These are phyloP conservation scores for Yarrowia yakushimensis DNA, from an alignment of 805 yeast genomes.

Conservation along the genomic window DNA sequence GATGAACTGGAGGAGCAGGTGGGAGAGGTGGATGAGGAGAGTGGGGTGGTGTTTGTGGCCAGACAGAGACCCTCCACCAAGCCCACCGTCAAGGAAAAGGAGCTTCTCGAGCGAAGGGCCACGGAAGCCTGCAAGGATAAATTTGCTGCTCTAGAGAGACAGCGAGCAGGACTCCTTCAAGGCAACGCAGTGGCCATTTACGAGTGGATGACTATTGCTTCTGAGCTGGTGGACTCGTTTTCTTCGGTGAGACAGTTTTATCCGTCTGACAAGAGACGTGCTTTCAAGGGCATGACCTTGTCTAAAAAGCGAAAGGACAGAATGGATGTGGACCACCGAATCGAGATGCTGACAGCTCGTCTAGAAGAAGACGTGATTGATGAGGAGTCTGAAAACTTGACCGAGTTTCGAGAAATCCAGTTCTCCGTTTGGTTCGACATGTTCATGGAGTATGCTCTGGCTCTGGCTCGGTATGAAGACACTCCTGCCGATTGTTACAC, in stretches of 20 bases:
- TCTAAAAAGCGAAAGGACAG: slow-evolving; percentile 47
- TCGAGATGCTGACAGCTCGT: slow-evolving; percentile 30
- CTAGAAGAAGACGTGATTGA: slow-evolving; percentile 36
- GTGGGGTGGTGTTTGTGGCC: slow-evolving; percentile 15
- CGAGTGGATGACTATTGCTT: slow-evolving; percentile 80
- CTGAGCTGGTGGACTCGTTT: slow-evolving; percentile 79
- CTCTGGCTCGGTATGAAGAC: slow-evolving; percentile 57
- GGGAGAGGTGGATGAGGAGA: slow-evolving; percentile 2
- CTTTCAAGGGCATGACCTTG: slow-evolving; percentile 62
- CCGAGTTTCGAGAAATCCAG: slow-evolving; percentile 66
- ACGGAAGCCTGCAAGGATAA: slow-evolving; percentile 55
- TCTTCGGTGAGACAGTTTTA: slow-evolving; percentile 74
- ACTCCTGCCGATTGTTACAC: slow-evolving; percentile 58
- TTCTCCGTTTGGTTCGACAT: slow-evolving; percentile 83
- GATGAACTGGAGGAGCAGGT: neutral
- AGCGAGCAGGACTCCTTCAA: slow-evolving; percentile 47
- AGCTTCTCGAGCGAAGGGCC: slow-evolving; percentile 56
- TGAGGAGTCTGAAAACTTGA: slow-evolving; percentile 33
- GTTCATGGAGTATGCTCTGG: slow-evolving; percentile 73
- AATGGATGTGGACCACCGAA: slow-evolving; percentile 60
- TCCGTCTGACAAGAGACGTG: slow-evolving; percentile 67
- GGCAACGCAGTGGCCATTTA: slow-evolving; percentile 60
- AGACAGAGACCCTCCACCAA: slow-evolving; percentile 9
- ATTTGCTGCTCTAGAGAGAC: slow-evolving; percentile 51
- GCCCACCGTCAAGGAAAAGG: slow-evolving; percentile 44